Evolutionary conservation across 2,329 filamentous ascomycete species (phyloP).

Genomic region (Venturiaceae sp.): DNA sequence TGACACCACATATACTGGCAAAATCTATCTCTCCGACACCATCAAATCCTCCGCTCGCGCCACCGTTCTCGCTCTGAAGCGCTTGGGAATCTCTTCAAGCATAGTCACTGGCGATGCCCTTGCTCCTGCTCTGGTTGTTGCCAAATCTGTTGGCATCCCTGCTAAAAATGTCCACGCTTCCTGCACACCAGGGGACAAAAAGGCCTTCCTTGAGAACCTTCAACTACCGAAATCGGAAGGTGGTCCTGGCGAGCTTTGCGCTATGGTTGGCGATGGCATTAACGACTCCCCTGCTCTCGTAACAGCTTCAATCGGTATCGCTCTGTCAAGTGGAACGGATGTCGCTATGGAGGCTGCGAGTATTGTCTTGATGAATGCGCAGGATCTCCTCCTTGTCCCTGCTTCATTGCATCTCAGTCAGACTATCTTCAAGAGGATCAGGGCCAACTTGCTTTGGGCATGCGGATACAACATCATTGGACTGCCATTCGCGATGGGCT

Average conservation of each 20-base stretch:
- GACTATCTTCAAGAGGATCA: conserved; percentile 85
- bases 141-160: conserved; percentile 70
- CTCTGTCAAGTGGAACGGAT: conserved; percentile 85
- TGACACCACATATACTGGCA: conserved; percentile 69
- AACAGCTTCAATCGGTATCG: conserved; percentile 86
- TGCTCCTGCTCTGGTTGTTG: conserved; percentile 75
- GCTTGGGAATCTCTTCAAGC: conserved; percentile 76
- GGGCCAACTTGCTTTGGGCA: conserved; percentile 85
- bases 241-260: conserved; percentile 59
- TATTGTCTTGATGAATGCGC: conserved; percentile 84
- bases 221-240: conserved; percentile 41
- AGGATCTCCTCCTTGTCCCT: conserved; percentile 86
- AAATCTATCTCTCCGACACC: conserved; percentile 76
- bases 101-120: conserved; percentile 92
- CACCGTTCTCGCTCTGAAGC: conserved; percentile 69
- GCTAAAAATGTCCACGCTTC: conserved; percentile 69
- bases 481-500: conserved; percentile 91
- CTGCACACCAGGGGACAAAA: conserved; percentile 87
- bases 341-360: conserved; percentile 97
- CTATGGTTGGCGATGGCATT: conserved; percentile 97
- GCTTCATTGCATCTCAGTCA: conserved; percentile 72
- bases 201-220: conserved; percentile 68
- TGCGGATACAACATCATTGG: conserved; percentile 89
- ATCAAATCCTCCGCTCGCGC: conserved; percentile 82
- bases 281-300: conserved; percentile 95